Evolutionary conservation across 2,329 filamentous ascomycete genomes (phyloP), one percentile per base, ranked within the genome.

Genomic region (Huntiella bhutanensis): DNA sequence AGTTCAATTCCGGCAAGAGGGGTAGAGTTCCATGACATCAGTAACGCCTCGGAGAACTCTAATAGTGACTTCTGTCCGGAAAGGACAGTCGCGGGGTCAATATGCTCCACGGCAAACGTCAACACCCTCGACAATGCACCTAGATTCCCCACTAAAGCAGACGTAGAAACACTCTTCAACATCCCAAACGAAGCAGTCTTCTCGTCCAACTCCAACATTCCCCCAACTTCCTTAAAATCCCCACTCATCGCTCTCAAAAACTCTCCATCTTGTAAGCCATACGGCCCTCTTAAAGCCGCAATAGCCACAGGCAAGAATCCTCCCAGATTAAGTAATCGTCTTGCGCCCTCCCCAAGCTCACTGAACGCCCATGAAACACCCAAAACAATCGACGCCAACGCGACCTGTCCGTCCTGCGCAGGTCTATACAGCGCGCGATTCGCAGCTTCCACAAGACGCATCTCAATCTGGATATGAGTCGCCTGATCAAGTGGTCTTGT

Each of bases 351-450:
- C 0, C 78, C 75, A 5, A 93, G 61, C 19, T 81, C 65, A 3
- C 80, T 77, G 53, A 92, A 87, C 1, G 76, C 76, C 56, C 85
- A 83, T 53, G 81, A 84, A 52, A 93, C 62, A 0, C 82, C 77
- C 54, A 91, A 68, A 0, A 78, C 71, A 28, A 88, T 72, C 4
- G 71, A 69, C 4, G 60, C 65, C 5, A 62, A 61, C 0, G 65
- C 68, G 10, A 64, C 54, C 5, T 55, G 59, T 1, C 60, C 64
- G 8, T 67, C 65, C 38, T 61, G 57, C 13, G 57, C 53, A 8
- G 59, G 58, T 4, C 66, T 59, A 45, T 67, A 61, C n/a, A 93
- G 61, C 0, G 84, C 78, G n/a, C 91, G 64, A 55, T 91, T 88
- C 1, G 77, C 68, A 7, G 85, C 83, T 32, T 71, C 76, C 6